phyloP scores from a whole-genome alignment of 371 early-diverging fungal species.

The Mucor plumbeus region DNA sequence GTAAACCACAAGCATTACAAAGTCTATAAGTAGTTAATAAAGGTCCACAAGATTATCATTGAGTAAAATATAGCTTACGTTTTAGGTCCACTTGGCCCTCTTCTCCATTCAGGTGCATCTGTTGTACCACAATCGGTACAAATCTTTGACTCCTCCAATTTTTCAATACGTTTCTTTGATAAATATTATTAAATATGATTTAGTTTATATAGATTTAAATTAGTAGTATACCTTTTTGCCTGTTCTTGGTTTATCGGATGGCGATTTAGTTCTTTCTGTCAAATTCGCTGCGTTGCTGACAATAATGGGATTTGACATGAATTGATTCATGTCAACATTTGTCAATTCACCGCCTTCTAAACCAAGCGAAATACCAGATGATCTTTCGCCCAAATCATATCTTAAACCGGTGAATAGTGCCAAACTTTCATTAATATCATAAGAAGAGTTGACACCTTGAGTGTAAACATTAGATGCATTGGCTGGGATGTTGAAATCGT shows the following conservation, averaged over 20 bases:
- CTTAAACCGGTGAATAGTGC: constrained; percentile 44
- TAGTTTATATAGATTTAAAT: neutral
- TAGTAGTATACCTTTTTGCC: constrained; percentile 28
- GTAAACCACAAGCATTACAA: constrained; percentile 63
- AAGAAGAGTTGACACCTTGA: constrained; percentile 30
- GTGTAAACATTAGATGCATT: constrained; percentile 37
- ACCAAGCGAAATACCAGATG: constrained; percentile 44
- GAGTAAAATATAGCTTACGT: constrained; percentile 42
- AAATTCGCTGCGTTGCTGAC: constrained; percentile 22
- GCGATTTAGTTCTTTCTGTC: constrained; percentile 8
- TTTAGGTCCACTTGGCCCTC: constrained; percentile 77
- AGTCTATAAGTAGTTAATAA: constrained; percentile 35
- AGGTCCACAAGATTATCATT: neutral
- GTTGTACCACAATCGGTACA: constrained; percentile 73
- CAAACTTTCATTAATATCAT: constrained; percentile 32
- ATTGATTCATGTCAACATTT: constrained; percentile 7
- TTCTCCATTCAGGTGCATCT: constrained; percentile 85
- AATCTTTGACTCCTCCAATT: constrained; percentile 20
- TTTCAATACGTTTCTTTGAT: constrained; percentile 13
- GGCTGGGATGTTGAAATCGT: constrained; percentile 1
- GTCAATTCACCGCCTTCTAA: constrained; percentile 32
- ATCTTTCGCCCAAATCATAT: constrained; percentile 41
- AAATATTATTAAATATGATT: neutral
- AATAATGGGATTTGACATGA: constrained; percentile 13
- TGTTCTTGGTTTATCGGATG: neutral